These are phyloP conservation scores for Pelargonium cotyledonis DNA, from an alignment of 441 rosid genomes.

Conservation along the genomic window DNA sequence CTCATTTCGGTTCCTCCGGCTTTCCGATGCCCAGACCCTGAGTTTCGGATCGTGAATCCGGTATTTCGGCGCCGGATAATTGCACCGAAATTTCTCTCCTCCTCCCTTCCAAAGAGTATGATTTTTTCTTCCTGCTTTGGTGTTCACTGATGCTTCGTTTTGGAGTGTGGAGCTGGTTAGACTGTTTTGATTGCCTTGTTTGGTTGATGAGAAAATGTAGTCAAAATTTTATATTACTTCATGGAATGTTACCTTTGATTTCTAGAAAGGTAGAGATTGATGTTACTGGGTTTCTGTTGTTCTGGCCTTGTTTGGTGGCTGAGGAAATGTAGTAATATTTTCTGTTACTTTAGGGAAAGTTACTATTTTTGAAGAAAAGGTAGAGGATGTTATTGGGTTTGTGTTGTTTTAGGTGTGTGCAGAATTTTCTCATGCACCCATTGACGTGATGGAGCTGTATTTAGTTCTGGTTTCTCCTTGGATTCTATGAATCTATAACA, in stretches of 20 bases:
- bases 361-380: not conserved
- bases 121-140: not conserved
- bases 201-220: conserved; percentile 5
- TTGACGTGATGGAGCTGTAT: not conserved
- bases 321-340: not conserved
- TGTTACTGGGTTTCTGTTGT: conserved; percentile 1
- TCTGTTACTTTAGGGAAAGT: not conserved
- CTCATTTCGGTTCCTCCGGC: not conserved
- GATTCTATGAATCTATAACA: not conserved
- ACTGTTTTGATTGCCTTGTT: conserved; percentile 6
- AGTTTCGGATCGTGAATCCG: conserved; percentile 2
- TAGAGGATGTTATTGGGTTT: not conserved
- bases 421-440: not conserved
- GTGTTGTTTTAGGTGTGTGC: not conserved
- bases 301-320: conserved; percentile 1
- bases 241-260: not conserved
- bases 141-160: not conserved
- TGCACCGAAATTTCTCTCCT: not conserved
- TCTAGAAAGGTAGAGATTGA: not conserved
- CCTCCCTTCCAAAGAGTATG: not conserved
- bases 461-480: not conserved
- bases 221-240: not conserved
- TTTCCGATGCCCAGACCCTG: not conserved
- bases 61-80: conserved; percentile 1
- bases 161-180: not conserved